These are phyloP conservation scores for Cladobotryum mycophilum DNA, from an alignment of 2,329 filamentous ascomycete genomes.

Conservation along the genomic window DNA sequence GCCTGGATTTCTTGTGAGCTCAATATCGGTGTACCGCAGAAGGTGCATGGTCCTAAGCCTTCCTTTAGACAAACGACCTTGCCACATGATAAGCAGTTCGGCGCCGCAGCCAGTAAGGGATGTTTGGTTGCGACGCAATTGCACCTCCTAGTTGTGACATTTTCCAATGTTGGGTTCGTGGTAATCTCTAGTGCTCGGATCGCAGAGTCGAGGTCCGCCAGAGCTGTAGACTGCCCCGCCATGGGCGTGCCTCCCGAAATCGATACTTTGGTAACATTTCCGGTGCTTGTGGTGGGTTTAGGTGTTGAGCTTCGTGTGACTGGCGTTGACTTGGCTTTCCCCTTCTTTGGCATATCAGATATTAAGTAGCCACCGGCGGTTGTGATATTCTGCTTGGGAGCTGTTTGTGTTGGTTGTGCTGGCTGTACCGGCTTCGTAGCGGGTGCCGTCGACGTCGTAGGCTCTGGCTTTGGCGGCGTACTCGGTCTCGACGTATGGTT, in stretches of 20 bases:
- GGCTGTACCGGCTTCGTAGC: not conserved
- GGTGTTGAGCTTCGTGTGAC: conserved; percentile 48
- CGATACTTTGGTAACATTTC: conserved; percentile 57
- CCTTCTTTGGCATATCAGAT: conserved; percentile 61
- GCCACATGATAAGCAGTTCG: conserved; percentile 87
- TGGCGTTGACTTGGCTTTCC: conserved; percentile 49
- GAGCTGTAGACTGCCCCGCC: conserved; percentile 70
- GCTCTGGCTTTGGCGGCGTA: conserved; percentile 24
- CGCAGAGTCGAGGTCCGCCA: conserved; percentile 68
- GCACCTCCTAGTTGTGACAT: conserved; percentile 58
- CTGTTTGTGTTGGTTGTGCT: not conserved
- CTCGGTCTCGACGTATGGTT: conserved; percentile 31
- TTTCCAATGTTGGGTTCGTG: conserved; percentile 69
- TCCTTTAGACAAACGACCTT: conserved; percentile 95
- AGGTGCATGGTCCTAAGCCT: conserved; percentile 89
- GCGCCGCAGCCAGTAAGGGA: conserved; percentile 81
- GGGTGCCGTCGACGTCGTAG: conserved; percentile 32
- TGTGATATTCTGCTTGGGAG: conserved; percentile 46
- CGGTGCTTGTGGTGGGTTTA: conserved; percentile 37
- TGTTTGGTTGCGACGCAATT: conserved; percentile 85
- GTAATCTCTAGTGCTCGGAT: conserved; percentile 87
- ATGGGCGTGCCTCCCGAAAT: conserved; percentile 74
- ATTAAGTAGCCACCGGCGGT: conserved; percentile 76
- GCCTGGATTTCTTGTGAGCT: conserved; percentile 67
- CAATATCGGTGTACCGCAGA: conserved; percentile 71